These are phyloP conservation scores for Lachnellula arida DNA, from an alignment of 2,329 filamentous ascomycete species.

Conservation along the genomic window DNA sequence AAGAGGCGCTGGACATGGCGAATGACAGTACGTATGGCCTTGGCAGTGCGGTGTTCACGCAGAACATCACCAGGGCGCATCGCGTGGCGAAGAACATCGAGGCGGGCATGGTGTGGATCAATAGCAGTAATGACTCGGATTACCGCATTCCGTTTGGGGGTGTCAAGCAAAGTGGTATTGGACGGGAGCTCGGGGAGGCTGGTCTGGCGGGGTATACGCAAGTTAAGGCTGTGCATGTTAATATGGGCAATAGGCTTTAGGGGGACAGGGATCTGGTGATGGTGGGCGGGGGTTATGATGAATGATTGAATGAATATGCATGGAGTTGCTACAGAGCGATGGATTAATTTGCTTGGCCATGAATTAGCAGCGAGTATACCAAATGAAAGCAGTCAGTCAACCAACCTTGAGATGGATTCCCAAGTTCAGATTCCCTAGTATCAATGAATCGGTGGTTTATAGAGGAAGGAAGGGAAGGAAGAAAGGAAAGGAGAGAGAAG, in stretches of 20 bases:
- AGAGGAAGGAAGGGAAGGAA: no score
- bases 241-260: slow-evolving; percentile 29
- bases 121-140: slow-evolving; percentile 37
- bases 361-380: no score
- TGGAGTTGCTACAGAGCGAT: no score
- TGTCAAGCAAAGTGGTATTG: slow-evolving; percentile 58
- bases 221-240: slow-evolving; percentile 37
- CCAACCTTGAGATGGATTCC: no score
- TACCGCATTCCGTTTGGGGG: slow-evolving; percentile 48
- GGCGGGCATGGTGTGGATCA: slow-evolving; percentile 48
- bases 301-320: no score
- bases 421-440: no score
- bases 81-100: slow-evolving; percentile 47
- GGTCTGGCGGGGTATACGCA: slow-evolving; percentile 40
- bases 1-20: slow-evolving; percentile 48
- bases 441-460: no score
- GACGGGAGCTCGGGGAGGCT: slow-evolving; percentile 43
- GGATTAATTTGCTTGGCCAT: no score
- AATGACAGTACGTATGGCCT: slow-evolving; percentile 55
- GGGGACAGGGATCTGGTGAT: not conserved
- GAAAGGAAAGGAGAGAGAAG: no score
- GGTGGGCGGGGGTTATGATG: no score
- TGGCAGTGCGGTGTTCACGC: slow-evolving; percentile 51
- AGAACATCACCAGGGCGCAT: slow-evolving; percentile 44
- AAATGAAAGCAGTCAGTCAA: no score